Percentiles rank a stretch among this genome's conserved stretches.
These are phyloP conservation scores for Trypanosoma congolense DNA, from an alignment of 208 protist species.

Conservation along the genomic window DNA sequence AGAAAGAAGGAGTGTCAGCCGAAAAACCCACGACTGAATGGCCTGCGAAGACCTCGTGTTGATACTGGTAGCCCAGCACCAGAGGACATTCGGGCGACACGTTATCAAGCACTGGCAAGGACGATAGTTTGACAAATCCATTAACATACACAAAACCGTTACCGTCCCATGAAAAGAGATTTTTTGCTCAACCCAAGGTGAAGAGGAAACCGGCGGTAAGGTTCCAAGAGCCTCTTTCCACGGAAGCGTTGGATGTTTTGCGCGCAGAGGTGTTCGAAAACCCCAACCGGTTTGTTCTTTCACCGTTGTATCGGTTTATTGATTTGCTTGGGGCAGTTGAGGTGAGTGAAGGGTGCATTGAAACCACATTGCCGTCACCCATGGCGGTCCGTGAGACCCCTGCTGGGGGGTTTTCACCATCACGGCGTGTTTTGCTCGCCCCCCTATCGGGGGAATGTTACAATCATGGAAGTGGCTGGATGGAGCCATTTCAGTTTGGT, in stretches of 20 bases:
- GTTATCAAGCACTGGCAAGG: no score
- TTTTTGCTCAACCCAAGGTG: not conserved
- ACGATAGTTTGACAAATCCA: no score
- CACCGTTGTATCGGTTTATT: constrained; percentile 58
- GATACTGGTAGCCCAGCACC: no score
- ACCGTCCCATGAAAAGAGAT: not conserved
- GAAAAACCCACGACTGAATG: no score
- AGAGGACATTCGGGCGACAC: no score
- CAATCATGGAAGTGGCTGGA: constrained; percentile 62
- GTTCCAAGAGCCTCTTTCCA: constrained; percentile 38
- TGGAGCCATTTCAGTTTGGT: constrained; percentile 59
- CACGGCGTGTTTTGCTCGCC: constrained; percentile 63
- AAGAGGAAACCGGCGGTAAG: not conserved
- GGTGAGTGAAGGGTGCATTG: constrained; percentile 46
- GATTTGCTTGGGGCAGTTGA: constrained; percentile 70
- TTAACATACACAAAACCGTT: no score
- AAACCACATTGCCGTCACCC: constrained; percentile 57
- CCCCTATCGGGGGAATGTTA: constrained; percentile 46
- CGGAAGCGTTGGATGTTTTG: constrained; percentile 49
- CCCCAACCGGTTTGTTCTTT: constrained; percentile 41
- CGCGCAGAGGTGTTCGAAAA: constrained; percentile 73
- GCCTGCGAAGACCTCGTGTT: no score
- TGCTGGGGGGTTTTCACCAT: constrained; percentile 32
- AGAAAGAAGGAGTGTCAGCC: no score
- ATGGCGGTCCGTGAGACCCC: constrained; percentile 33